phyloP scores from a whole-genome alignment of 208 protist genomes.

The Leptomonas seymouri region DNA sequence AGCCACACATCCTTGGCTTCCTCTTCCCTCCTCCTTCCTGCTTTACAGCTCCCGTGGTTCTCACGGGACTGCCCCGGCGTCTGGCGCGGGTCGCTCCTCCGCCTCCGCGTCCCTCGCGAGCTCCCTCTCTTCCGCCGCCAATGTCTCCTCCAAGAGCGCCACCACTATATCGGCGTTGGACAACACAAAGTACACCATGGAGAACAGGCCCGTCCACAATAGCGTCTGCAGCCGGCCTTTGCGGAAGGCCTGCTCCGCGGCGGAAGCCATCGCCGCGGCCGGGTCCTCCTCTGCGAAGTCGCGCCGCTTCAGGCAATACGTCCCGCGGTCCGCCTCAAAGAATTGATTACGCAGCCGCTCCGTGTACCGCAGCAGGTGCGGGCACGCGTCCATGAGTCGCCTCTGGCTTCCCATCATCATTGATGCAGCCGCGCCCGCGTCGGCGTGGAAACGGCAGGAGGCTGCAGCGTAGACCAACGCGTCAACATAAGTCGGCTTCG shows the following conservation, averaged over 20 bases:
- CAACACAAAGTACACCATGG: conserved; percentile 66
- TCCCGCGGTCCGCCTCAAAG: conserved; percentile 79
- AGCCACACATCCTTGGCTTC: not conserved
- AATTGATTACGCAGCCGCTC: conserved; percentile 71
- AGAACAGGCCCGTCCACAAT: conserved; percentile 61
- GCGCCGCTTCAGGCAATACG: conserved; percentile 60
- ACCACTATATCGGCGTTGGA: conserved; percentile 68
- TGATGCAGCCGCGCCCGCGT: conserved; percentile 33
- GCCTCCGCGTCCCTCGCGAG: not conserved
- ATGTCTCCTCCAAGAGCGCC: conserved; percentile 28
- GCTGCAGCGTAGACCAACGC: conserved; percentile 74
- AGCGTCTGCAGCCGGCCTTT: conserved; percentile 56
- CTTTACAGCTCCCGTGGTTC: conserved; percentile 9
- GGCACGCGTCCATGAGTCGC: conserved; percentile 57
- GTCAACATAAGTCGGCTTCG: conserved; percentile 57
- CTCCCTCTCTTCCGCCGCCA: conserved; percentile 40
- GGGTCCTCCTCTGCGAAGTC: conserved; percentile 3
- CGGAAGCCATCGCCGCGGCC: conserved; percentile 6
- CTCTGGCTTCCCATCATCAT: conserved; percentile 32
- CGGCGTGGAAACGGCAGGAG: conserved; percentile 77
- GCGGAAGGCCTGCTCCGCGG: conserved; percentile 52
- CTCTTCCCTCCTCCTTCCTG: not conserved
- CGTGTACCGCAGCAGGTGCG: conserved; percentile 67
- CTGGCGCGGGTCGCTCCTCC: not conserved
- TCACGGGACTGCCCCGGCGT: not conserved